Evolutionary conservation across 164 flowering plant species (phyloP), one percentile per base, ranked within the genome.

Genomic region (Echeveria elegans): DNA sequence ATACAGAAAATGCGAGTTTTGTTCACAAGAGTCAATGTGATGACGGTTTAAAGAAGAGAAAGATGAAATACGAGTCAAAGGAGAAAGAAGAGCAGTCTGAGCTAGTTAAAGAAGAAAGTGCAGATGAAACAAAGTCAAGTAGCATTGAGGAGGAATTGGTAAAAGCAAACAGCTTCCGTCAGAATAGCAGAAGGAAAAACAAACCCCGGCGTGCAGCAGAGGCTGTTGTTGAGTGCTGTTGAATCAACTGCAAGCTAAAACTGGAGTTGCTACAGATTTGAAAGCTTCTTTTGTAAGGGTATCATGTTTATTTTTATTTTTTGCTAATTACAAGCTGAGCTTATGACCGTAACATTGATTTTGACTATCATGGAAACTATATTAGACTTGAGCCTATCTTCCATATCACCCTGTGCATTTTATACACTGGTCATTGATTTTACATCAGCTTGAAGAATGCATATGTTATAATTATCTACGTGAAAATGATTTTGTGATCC

Each of bases 181-280:
- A 72, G 18, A 80, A 64, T 65, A 77, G 81, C n/a, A 80, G 83
- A 70, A 65, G 87, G 66, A 83, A 83, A 77, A 82, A 58, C 79
- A 83, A 80, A 58, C 87, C 87, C 43, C 75, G 83, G 12, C 81
- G 87, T 29, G 87, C 87, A 52, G 85, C 87, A 9, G 87, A 82
- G 68, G 83, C 77, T 21, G 83, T 77, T 36, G 87, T 83, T 15
- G 79, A 79, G 65, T 83, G 96, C 87, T 82, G 77, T 75, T 88
- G 80, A 84, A 77, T 53, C 43, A 60, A 38, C 6, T 38, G 41
- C 41, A 7, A 38, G 41, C 41, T 8, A 73, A 7, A 56, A 65
- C 7, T 36, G 34, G 15, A 70, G 18, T 29, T 63, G 56, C 52
- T 67, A 45, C 41, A 38, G 41, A 38, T 38, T 38, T 38, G 41